phyloP scores from a whole-genome alignment of 2,329 filamentous ascomycete species.

The Thyridium curvatum region DNA sequence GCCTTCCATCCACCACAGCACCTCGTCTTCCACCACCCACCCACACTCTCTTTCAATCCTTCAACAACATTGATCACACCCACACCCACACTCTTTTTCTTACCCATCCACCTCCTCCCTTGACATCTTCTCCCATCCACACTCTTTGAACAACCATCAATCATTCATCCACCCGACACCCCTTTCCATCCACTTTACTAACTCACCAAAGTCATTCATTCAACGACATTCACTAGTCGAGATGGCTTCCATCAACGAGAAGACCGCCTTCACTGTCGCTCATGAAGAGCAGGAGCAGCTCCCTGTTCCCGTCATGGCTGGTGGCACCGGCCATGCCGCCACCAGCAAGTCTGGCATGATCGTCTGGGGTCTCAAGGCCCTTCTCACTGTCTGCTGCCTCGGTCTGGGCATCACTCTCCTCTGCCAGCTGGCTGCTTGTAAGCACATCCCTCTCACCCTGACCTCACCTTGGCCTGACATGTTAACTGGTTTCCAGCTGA shows the following conservation, averaged over 20 bases:
- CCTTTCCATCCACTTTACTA: neutral
- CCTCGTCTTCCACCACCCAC: too few species aligned
- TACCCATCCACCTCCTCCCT: too few species aligned
- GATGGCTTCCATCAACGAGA: constrained; percentile 4
- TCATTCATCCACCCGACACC: too few species aligned
- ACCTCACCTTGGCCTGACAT: too few species aligned
- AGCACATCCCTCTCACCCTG: neutral
- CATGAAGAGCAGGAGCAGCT: neutral
- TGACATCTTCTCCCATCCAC: too few species aligned
- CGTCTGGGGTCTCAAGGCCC: neutral
- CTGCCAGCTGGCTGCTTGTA: constrained; percentile 1
- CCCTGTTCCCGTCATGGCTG: neutral
- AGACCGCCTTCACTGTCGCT: neutral
- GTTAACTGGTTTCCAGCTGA: too few species aligned
- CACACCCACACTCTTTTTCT: too few species aligned
- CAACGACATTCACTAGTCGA: neutral
- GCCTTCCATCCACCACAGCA: too few species aligned
- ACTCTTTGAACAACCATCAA: too few species aligned
- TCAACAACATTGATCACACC: too few species aligned
- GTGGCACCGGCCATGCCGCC: neutral
- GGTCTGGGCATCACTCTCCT: constrained; percentile 4
- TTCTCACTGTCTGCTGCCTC: neutral
- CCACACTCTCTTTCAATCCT: too few species aligned
- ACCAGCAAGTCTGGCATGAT: neutral
- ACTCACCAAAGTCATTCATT: neutral